Conservation (phyloP, 2,329 filamentous ascomycete genomes). For the Aspergillus sp. region DNA sequence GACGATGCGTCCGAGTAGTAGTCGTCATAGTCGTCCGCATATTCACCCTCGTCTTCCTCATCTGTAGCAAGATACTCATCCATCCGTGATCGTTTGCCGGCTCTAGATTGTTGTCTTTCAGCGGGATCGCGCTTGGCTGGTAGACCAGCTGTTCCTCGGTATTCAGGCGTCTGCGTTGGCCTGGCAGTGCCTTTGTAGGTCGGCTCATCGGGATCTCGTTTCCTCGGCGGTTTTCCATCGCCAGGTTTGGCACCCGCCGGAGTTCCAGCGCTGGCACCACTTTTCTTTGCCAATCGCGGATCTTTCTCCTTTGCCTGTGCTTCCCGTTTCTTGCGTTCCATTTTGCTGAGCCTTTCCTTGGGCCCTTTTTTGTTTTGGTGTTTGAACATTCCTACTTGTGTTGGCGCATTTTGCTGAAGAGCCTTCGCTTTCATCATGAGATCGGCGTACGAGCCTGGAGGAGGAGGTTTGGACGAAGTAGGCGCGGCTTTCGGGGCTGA, state of each 20-base stretch:
- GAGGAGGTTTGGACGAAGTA: constrained; percentile 39
- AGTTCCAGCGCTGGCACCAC: constrained; percentile 12
- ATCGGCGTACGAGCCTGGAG: constrained; percentile 54
- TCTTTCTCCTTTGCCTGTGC: constrained; percentile 37
- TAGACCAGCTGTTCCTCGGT: constrained; percentile 39
- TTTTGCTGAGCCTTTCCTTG: constrained; percentile 51
- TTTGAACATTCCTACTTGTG: constrained; percentile 48
- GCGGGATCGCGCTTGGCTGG: constrained; percentile 19
- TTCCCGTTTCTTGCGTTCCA: constrained; percentile 46
- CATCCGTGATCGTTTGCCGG: constrained; percentile 21
- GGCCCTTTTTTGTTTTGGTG: constrained; percentile 42
- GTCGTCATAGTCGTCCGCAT: constrained; percentile 34
- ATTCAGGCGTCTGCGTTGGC: constrained; percentile 22
- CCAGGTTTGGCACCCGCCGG: constrained; percentile 15
- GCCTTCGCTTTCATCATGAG: constrained; percentile 54
- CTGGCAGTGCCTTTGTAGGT: constrained; percentile 36
- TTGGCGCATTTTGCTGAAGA: constrained; percentile 41
- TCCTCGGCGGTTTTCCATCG: constrained; percentile 18
- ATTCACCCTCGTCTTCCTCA: constrained; percentile 42
- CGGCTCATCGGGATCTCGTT: constrained; percentile 25
- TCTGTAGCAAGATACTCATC: constrained; percentile 43
- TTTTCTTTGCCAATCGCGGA: constrained; percentile 24
- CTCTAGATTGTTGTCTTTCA: constrained; percentile 19
- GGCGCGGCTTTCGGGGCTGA: constrained; percentile 13
- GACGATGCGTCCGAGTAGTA: constrained; percentile 41